Conservation (phyloP, 73 alveolate genomes). For the Paramecium sexaurelia region DNA sequence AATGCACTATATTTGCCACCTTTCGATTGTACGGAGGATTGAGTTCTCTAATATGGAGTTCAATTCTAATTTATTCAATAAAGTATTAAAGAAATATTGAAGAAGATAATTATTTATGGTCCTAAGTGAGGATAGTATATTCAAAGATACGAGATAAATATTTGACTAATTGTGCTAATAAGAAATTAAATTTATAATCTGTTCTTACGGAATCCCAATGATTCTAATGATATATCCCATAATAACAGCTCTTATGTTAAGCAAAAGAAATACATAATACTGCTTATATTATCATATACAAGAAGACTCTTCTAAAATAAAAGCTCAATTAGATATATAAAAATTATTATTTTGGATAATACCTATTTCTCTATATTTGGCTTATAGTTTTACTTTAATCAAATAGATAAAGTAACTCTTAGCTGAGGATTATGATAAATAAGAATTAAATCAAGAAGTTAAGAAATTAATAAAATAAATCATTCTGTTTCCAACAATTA, state of each 20-base stretch:
- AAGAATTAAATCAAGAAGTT: not conserved
- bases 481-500: slow-evolving; percentile 2
- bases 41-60: slow-evolving; percentile 4
- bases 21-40: slow-evolving; percentile 17
- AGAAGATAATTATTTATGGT: slow-evolving; percentile 13
- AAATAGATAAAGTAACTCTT: not conserved
- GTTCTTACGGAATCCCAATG: not conserved
- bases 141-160: not conserved
- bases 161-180: not conserved
- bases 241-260: not conserved
- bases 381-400: not conserved
- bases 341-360: slow-evolving; percentile 16
- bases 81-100: not conserved
- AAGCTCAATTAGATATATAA: not conserved
- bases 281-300: not conserved
- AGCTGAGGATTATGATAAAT: not conserved
- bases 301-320: not conserved
- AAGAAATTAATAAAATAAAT: not conserved
- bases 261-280: not conserved
- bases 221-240: not conserved
- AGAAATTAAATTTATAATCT: not conserved
- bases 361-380: slow-evolving; percentile 9
- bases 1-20: not conserved
- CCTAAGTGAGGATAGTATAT: not conserved
- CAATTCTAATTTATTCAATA: not conserved